These are phyloP conservation scores for Trichoderma citrinoviride DNA, from an alignment of 2,329 filamentous ascomycete species.

Conservation along the genomic window DNA sequence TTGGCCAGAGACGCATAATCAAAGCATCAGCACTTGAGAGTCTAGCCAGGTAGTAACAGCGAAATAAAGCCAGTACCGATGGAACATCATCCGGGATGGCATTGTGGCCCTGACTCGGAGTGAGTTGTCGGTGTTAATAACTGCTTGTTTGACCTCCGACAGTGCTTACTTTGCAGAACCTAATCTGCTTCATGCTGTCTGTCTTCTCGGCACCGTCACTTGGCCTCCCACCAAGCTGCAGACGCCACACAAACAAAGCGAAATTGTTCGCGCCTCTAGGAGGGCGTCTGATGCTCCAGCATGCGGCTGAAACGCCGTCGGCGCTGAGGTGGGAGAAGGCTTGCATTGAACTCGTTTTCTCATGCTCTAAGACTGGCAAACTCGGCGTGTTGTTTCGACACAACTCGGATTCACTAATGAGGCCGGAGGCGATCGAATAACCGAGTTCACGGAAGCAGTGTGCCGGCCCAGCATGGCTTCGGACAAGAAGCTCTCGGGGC, in stretches of 20 bases:
- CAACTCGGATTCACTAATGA: background rate
- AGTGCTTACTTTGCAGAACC: background rate
- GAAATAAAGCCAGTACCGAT: background rate
- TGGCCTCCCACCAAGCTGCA: background rate
- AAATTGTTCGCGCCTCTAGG: background rate
- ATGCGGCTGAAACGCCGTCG: slow-evolving; percentile 15
- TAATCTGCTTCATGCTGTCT: background rate
- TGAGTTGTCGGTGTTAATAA: background rate
- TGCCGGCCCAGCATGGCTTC: background rate
- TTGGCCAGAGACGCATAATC: background rate
- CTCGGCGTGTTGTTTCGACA: background rate
- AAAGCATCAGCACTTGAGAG: background rate
- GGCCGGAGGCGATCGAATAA: background rate
- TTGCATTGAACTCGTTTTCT: background rate
- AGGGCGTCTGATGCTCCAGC: slow-evolving; percentile 2
- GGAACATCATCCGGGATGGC: background rate
- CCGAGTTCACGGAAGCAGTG: background rate
- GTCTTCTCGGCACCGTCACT: background rate
- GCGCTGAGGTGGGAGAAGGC: background rate
- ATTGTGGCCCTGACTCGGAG: background rate
- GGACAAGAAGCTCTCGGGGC: background rate
- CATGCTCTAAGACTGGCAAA: background rate
- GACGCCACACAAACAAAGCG: background rate
- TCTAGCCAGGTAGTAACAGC: background rate
- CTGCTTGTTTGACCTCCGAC: background rate